Evolutionary conservation across 148 eudicot genomes (phyloP).

Genomic region (Drosera capensis): DNA sequence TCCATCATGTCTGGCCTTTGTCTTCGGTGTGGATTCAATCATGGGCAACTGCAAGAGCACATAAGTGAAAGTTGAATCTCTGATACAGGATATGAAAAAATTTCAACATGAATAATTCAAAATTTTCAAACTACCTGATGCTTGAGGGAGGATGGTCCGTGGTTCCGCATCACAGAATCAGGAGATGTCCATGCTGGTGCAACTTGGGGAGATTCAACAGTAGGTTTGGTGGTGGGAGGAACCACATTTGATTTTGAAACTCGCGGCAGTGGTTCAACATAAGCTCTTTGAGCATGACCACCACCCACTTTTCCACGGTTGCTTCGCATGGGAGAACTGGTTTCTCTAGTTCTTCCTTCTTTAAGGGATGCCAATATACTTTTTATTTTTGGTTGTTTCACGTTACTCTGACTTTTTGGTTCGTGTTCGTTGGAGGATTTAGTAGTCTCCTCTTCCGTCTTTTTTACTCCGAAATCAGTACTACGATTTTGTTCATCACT

Average conservation of each 20-base stretch:
- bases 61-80: neutral
- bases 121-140: constrained; percentile 43
- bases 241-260: constrained; percentile 41
- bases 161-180: constrained; percentile 43
- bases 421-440: constrained; percentile 28
- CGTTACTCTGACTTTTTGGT: constrained; percentile 20
- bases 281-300: constrained; percentile 24
- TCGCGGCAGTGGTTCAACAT: constrained; percentile 44
- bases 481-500: constrained; percentile 23
- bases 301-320: constrained; percentile 23
- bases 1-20: constrained; percentile 53
- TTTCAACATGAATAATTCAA: neutral
- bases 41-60: constrained; percentile 37
- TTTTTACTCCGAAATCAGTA: constrained; percentile 12
- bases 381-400: constrained; percentile 55
- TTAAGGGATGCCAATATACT: constrained; percentile 43
- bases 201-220: constrained; percentile 24
- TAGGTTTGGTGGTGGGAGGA: constrained; percentile 47
- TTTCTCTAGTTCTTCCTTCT: constrained; percentile 80
- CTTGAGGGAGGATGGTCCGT: constrained; percentile 48
- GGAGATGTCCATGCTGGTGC: constrained; percentile 34
- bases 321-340: constrained; percentile 79
- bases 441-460: constrained; percentile 25
- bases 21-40: constrained; percentile 52
- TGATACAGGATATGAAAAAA: neutral